Base-by-base conservation (phyloP, 495 filamentous ascomycete species). In the Lophiotrema nucula region DNA sequence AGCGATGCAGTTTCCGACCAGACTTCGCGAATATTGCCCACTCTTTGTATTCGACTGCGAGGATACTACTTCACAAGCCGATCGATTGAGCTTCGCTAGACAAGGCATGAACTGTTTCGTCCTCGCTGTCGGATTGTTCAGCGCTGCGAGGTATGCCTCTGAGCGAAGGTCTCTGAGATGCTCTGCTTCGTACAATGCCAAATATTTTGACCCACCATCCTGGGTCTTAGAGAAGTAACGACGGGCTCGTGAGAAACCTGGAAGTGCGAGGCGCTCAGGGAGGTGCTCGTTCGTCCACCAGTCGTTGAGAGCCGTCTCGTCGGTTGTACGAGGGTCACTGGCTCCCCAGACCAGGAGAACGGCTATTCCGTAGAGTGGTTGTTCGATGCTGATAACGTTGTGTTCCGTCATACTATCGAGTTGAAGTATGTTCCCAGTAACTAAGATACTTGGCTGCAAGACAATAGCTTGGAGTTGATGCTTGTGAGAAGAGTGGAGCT, bases 241-340 rank as follows among this genome's bases (percentile, higher is more conserved):
- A 2, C 57, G 37, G 11, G 57, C 57, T 15, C 49, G 57, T 10
- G n/a, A 22, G 50, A 54, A 60, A 27, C 57, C 57, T 24, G 47
- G 48, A 41, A 60, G 50, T n/a, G 21, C 31, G 38, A 60, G 48
- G n/a, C 50, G 57, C 33, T 54, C 48, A 22, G 50, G 49, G 10
- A 60, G 35, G 24, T 60, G 49, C 23, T 54, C 57, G 35, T 53
- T 60, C 16, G 57, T 60, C 57, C 57, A 60, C 57, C 57, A 60
- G 16, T 46, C 57, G 42, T 60, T 54, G 10, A 60, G 18, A 21
- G 37, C 57, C 13, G 19, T 38, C 47, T 54, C 49, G 35, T 54
- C 35, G 28, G 18, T 35, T 39, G 24, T 27, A 12, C 23, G n/a
- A 5, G 27, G 37, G 27, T 45, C 38, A 23, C 53, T 37, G 19